Evolutionary conservation across 1,284 basidiomycete species (phyloP).

Genomic region (Schizophyllum amplum): DNA sequence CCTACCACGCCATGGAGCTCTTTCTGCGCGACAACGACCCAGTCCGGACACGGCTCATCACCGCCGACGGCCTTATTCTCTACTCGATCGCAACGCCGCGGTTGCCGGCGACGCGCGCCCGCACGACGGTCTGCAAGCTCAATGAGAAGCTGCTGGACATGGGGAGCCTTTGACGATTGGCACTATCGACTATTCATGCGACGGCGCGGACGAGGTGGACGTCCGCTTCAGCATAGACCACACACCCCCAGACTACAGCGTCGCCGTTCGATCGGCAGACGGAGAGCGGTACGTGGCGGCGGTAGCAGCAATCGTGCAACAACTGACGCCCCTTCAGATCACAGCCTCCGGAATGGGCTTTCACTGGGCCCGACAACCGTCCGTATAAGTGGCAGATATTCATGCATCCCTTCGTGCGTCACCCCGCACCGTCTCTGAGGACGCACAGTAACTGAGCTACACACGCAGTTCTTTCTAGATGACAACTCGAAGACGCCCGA

Average conservation of each 20-base stretch:
- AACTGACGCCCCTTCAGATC: not conserved
- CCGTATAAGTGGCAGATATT: conserved; percentile 32
- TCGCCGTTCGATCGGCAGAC: conserved; percentile 9
- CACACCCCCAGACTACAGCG: not conserved
- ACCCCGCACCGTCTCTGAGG: not conserved
- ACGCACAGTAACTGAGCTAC: not conserved
- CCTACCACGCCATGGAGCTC: conserved; percentile 14
- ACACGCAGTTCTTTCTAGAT: conserved; percentile 11
- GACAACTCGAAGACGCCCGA: conserved; percentile 21
- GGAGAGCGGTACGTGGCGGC: conserved; percentile 10
- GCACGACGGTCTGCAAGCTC: conserved; percentile 16
- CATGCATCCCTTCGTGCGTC: conserved; percentile 13
- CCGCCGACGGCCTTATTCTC: conserved; percentile 22
- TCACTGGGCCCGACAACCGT: conserved; percentile 26
- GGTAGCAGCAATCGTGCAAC: conserved; percentile 1
- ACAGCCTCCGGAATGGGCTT: conserved; percentile 26
- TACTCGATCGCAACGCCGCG: conserved; percentile 23
- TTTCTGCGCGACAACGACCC: conserved; percentile 30
- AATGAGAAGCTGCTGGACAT: not conserved
- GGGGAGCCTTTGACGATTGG: not conserved
- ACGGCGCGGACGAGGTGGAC: not conserved
- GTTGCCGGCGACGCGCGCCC: conserved; percentile 19
- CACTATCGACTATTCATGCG: not conserved
- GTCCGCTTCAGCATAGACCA: not conserved
- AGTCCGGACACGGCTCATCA: conserved; percentile 22